Evolutionary conservation across 2,329 filamentous ascomycete species (phyloP), one percentile per base, ranked within the genome.

Genomic region (Triangularia verruculosa): DNA sequence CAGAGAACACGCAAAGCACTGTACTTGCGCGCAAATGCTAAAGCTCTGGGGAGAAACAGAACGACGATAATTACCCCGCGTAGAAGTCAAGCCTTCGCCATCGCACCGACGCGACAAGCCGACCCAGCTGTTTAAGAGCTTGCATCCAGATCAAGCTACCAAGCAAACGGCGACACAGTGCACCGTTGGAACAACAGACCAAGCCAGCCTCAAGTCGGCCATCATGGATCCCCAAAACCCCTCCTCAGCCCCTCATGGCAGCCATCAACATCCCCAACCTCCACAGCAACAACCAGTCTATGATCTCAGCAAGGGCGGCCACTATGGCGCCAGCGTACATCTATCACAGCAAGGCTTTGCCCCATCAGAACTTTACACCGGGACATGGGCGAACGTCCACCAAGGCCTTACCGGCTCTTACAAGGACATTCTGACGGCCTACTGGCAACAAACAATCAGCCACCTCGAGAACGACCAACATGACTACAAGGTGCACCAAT

Each of bases 401-500:
- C 95, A 99, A 84, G 95, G 95, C 57, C 84, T 99, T 56, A 91
- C 89, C 64, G 93, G 93, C 66, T 90, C 90, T 67, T 97, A 97
- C 77, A 94, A 96, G 76, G 95, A 99, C 76, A 97, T 98, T 73
- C 83, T 99, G 71, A 97, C 96, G 52, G 97, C 94, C 5, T 99
- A 99, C 80, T 99, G 95, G 95, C 95, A 99, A 78, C 94, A 99
- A 74, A 95, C 93, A 67, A 97, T 99, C 79, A 94, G 90, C 70
- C 93, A 96, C 76, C 87, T 99, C 64, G 95, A 99, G 79, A 92
- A 86, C 65, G 95, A 98, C 72, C 92, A 90, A 57, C 95, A 99
- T 77, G 95, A 99, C 78, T 99, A 98, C 84, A 99, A 99, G 79
- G 86, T 98, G 62, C 95, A 99, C 76, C 95, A 98, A 77, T 84